A percentile compares a stretch with the other conserved stretches of the same genome.
Evolutionary conservation across 306 rosid genomes (phyloP).

Genomic region (Ormosia semicastrata): DNA sequence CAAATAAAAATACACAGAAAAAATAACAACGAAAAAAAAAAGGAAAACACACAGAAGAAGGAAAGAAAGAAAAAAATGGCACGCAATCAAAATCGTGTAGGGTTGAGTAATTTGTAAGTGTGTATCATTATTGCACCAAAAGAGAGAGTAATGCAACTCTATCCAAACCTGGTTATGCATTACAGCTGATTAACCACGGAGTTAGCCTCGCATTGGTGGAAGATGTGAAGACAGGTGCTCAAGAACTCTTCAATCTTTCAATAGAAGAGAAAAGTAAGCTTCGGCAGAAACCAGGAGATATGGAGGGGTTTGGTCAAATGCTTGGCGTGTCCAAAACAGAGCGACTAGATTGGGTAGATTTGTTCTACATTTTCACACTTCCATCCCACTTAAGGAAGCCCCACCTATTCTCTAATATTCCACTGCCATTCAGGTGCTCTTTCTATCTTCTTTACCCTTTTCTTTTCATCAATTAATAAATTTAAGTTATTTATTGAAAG

Average conservation of each 20-base stretch:
- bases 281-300: slow-evolving; percentile 36
- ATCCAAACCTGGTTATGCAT: background rate
- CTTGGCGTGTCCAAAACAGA: background rate
- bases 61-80: background rate
- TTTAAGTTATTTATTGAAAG: too few species aligned
- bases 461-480: background rate
- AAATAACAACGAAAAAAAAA: too few species aligned
- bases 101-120: too few species aligned
- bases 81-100: too few species aligned
- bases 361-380: slow-evolving; percentile 29
- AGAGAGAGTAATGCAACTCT: background rate
- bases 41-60: background rate
- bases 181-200: slow-evolving; percentile 43
- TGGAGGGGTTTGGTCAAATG: slow-evolving; percentile 39
- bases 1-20: too few species aligned
- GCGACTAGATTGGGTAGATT: slow-evolving; percentile 21
- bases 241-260: slow-evolving; percentile 41
- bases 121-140: background rate
- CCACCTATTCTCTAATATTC: slow-evolving; percentile 23
- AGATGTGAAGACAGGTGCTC: slow-evolving; percentile 28
- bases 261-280: slow-evolving; percentile 40
- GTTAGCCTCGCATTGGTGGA: slow-evolving; percentile 17
- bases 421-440: slow-evolving; percentile 26
- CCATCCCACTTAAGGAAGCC: slow-evolving; percentile 28
- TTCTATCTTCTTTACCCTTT: background rate